Conservation (phyloP, 768 basidiomycete species). For the Pleurotus tuoliensis region DNA sequence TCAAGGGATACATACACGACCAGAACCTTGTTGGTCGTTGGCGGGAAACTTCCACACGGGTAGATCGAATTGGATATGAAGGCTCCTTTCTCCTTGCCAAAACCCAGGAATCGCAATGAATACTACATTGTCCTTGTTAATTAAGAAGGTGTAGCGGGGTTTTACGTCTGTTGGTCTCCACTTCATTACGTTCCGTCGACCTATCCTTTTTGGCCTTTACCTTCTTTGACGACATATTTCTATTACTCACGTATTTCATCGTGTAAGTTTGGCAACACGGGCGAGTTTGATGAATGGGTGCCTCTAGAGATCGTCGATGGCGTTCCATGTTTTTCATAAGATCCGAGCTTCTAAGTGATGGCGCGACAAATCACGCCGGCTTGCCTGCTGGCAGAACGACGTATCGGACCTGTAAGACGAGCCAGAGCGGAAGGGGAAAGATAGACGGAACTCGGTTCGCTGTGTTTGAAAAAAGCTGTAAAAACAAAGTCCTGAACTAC, state of each 20-base stretch:
- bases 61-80: conserved; percentile 40
- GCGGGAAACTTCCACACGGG: conserved; percentile 44
- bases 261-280: not conserved
- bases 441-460: not conserved
- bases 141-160: too few species aligned
- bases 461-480: not conserved
- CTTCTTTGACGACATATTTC: not conserved
- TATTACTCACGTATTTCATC: not conserved
- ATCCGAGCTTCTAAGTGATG: not conserved
- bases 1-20: conserved; percentile 49
- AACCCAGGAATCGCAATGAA: conserved; percentile 11
- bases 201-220: not conserved
- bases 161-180: not conserved
- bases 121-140: not conserved
- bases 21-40: conserved; percentile 49
- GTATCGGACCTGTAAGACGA: not conserved
- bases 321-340: not conserved
- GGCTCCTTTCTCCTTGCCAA: conserved; percentile 44
- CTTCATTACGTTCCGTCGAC: not conserved
- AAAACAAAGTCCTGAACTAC: not conserved
- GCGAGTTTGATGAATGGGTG: not conserved
- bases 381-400: not conserved
- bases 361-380: not conserved
- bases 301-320: not conserved
- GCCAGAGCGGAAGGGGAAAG: not conserved